A percentile compares a stretch with the other conserved stretches of the same genome.
These are phyloP conservation scores for Boletus mariae DNA, from an alignment of 1,284 basidiomycete genomes.

Conservation along the genomic window DNA sequence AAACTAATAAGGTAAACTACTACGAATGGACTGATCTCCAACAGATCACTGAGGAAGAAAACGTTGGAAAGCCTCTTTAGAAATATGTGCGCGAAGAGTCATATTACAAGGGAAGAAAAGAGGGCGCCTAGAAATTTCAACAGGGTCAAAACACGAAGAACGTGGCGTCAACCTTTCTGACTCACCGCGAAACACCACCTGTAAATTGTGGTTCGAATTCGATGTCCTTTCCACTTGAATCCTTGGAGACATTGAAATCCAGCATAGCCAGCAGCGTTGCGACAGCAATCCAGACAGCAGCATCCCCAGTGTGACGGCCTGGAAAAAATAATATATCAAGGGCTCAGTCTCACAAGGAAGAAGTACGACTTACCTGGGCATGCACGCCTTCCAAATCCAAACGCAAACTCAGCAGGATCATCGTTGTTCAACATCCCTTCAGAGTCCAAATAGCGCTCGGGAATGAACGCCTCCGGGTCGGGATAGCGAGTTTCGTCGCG, in stretches of 20 bases:
- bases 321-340: background rate
- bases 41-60: background rate
- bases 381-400: slow-evolving; percentile 21
- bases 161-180: background rate
- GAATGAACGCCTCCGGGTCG: background rate
- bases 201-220: background rate
- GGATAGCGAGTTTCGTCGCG: background rate
- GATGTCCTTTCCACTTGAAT: background rate
- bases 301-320: background rate
- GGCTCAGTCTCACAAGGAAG: background rate
- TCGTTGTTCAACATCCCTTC: background rate
- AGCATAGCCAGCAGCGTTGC: background rate
- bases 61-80: background rate
- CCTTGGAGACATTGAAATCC: background rate
- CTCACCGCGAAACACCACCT: background rate
- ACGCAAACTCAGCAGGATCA: slow-evolving; percentile 1
- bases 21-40: too few relatives aligned
- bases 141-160: background rate
- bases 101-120: background rate
- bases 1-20: too few relatives aligned
- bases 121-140: background rate
- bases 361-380: slow-evolving; percentile 13
- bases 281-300: background rate
- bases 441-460: background rate
- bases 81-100: background rate